Percentiles rank a stretch among this genome's conserved stretches.
phyloP scores from a whole-genome alignment of 257 asterid species.

The Sherardia arvensis region DNA sequence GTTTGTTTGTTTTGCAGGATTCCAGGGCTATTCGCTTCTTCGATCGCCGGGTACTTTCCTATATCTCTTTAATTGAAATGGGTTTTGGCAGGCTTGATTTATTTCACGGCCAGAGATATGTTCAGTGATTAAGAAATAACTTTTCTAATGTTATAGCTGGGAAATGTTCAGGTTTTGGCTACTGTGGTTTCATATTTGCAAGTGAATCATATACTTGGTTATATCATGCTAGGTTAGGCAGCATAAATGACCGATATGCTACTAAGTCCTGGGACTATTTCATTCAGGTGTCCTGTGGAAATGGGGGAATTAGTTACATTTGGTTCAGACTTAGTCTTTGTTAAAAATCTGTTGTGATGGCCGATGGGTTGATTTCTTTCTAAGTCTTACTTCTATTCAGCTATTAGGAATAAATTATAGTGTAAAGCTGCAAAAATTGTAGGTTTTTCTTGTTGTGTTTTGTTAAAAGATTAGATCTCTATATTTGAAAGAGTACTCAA shows the following conservation, averaged over 20 bases:
- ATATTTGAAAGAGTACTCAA: too few relatives aligned
- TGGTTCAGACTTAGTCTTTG: background rate
- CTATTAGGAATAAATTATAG: background rate
- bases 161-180: background rate
- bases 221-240: background rate
- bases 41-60: slow-evolving; percentile 78
- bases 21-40: slow-evolving; percentile 80
- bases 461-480: background rate
- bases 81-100: background rate
- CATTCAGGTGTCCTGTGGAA: background rate
- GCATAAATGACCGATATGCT: background rate
- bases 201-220: background rate
- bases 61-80: background rate
- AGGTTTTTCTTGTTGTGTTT: background rate
- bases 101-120: background rate
- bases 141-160: background rate
- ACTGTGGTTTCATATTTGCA: background rate
- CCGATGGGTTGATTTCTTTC: background rate
- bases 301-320: background rate
- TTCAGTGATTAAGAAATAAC: background rate
- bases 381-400: background rate
- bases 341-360: background rate
- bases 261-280: background rate
- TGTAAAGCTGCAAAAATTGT: background rate
- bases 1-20: slow-evolving; percentile 47